Evolutionary conservation across 805 yeast genomes (phyloP), one percentile per base, ranked within the genome.

Genomic region (Spathaspora girioi): DNA sequence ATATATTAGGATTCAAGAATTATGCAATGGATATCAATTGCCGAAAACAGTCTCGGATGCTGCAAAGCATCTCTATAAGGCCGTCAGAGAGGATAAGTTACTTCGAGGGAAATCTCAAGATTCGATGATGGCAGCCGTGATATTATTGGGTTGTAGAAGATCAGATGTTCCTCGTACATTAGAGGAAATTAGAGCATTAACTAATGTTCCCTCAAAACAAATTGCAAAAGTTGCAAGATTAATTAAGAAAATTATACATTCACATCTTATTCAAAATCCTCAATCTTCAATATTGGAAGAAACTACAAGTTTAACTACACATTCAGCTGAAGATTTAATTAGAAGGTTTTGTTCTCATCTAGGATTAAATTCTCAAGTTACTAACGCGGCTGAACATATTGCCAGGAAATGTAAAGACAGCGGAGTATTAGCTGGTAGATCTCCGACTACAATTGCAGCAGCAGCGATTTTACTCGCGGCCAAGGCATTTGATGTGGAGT

Each of bases 361-460:
- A 74, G 97, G 97, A 53, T 77, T 93, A 52, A 76, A 83, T 17
- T 83, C 89, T 55, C 89, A 83, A 68, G 85, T 91, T 45, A 85
- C 97, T n/a, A 88, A 89, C 54, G 93, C 96, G 6, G 96, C 97
- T 3, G 97, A 92, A 68, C 81, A 85, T 61, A 89, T 93, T 58
- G 97, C 97, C 2, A 82, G 89, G 63, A 80, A 85, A 56, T 89
- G 96, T 61, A 87, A 89, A 63, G 96, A 88, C 55, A 84, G 86
- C 55, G 97, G 97, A 51, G 94, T 92, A 43, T 76, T 93, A 62
- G 97, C 96, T 15, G 98, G 98, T 60, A 81, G 97, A 59, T 89
- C 97, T 2, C 99, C 99, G 27, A 91, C 90, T 50, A 92, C 98
- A 35, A 89, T 93, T 62, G 97, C 98, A 0, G 97, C 97, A 5